Conservation (phyloP, 2,329 filamentous ascomycete genomes). For the Gaeumannomyces sp. region DNA sequence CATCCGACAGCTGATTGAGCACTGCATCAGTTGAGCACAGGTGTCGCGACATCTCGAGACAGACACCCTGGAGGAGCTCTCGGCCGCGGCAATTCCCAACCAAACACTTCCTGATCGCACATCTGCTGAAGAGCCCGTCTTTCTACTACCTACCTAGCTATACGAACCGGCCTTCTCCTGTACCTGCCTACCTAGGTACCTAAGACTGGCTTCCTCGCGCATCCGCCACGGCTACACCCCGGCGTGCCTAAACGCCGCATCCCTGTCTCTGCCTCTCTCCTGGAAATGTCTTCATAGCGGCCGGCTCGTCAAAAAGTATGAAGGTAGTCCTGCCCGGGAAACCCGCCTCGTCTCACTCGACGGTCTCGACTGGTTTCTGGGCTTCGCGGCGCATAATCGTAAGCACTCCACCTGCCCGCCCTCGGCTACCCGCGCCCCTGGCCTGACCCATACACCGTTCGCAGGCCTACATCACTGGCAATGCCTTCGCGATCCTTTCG, state of each 20-base stretch:
- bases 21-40: background rate
- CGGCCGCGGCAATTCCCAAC: background rate
- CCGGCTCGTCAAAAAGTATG: conserved; percentile 28
- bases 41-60: background rate
- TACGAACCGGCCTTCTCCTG: no score
- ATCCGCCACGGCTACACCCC: background rate
- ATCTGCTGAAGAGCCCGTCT: no score
- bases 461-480: conserved; percentile 84
- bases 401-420: conserved; percentile 8
- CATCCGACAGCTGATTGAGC: background rate
- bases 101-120: no score
- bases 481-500: conserved; percentile 76
- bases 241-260: background rate
- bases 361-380: conserved; percentile 41
- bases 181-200: background rate
- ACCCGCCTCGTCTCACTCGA: conserved; percentile 41
- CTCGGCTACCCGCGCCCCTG: background rate
- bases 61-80: background rate
- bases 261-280: background rate
- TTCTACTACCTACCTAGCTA: no score
- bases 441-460: background rate
- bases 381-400: conserved; percentile 30
- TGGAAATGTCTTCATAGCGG: conserved; percentile 15
- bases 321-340: conserved; percentile 42
- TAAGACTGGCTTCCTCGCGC: background rate